A percentile compares a stretch with the other conserved stretches of the same genome.
phyloP scores from a whole-genome alignment of 306 rosid genomes.

The Ammopiptanthus mongolicus region DNA sequence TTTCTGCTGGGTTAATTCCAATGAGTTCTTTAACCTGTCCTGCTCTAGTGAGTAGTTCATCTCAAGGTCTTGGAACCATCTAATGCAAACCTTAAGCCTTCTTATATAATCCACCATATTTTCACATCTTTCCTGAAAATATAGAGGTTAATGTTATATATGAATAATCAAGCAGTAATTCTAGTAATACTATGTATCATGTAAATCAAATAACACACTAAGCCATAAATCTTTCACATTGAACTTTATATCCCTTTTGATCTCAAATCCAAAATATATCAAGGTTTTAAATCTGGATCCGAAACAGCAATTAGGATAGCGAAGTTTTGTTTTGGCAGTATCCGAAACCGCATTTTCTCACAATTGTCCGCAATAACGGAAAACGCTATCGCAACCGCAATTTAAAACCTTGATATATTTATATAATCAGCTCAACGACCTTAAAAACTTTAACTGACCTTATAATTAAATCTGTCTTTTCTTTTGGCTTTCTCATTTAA shows the following conservation, averaged over 20 bases:
- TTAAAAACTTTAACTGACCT: constrained; percentile 49
- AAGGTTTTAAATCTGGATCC: too few relatives aligned
- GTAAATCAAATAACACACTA: neutral
- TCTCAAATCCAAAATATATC: constrained; percentile 19
- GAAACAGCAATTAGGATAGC: too few relatives aligned
- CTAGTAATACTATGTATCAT: neutral
- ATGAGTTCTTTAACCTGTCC: constrained; percentile 59
- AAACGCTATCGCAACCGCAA: too few relatives aligned
- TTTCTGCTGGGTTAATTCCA: constrained; percentile 64
- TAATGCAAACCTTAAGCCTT: constrained; percentile 85
- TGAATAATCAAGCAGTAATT: neutral
- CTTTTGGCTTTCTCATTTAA: constrained; percentile 73
- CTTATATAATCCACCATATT: constrained; percentile 75
- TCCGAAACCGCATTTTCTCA: too few relatives aligned
- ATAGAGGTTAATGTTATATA: neutral
- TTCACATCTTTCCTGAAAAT: constrained; percentile 86
- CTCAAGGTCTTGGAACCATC: constrained; percentile 96
- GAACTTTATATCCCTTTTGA: neutral
- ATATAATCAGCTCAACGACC: neutral
- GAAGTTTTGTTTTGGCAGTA: too few relatives aligned
- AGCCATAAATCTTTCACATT: neutral
- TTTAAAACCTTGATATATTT: too few relatives aligned
- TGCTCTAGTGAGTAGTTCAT: constrained; percentile 72
- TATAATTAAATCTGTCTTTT: constrained; percentile 88
- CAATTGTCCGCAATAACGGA: too few relatives aligned